These are phyloP conservation scores for Aspergillus sp. DNA, from an alignment of 2,329 filamentous ascomycete genomes.

Conservation along the genomic window DNA sequence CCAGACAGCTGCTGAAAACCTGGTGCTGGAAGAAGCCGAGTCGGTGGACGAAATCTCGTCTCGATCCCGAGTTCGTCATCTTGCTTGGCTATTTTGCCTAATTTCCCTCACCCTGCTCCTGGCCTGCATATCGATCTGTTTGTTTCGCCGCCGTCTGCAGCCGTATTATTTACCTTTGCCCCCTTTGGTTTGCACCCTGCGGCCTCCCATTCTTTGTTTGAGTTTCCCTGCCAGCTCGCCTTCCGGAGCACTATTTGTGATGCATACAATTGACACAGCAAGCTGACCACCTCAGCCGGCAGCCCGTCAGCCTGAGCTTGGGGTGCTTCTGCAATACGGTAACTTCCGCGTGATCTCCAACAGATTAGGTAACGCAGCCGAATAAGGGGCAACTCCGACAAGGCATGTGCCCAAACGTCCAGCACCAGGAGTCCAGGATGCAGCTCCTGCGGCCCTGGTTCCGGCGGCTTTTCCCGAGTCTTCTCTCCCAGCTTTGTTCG, in stretches of 20 bases:
- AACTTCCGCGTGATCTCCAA: background rate
- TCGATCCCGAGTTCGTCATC: background rate
- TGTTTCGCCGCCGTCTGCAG: background rate
- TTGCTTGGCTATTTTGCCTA: conserved; percentile 1
- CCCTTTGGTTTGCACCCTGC: background rate
- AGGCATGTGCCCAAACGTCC: background rate
- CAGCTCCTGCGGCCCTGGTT: background rate
- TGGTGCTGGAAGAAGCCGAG: background rate
- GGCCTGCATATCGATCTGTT: background rate
- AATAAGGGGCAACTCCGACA: background rate
- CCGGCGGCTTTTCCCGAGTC: conserved; percentile 8
- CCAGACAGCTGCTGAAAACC: background rate
- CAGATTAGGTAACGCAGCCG: background rate
- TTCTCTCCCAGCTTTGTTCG: background rate
- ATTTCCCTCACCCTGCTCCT: background rate
- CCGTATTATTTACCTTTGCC: background rate
- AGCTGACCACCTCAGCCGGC: too few species aligned
- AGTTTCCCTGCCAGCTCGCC: background rate
- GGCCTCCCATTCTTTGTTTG: background rate
- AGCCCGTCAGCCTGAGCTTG: too few species aligned
- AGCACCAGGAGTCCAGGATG: background rate
- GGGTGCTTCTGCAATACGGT: too few species aligned
- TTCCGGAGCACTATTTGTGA: background rate
- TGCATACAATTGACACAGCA: background rate
- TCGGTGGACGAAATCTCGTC: background rate